These are phyloP conservation scores for Eucalyptus sp. DNA, from an alignment of 345 rosid species.

Conservation along the genomic window DNA sequence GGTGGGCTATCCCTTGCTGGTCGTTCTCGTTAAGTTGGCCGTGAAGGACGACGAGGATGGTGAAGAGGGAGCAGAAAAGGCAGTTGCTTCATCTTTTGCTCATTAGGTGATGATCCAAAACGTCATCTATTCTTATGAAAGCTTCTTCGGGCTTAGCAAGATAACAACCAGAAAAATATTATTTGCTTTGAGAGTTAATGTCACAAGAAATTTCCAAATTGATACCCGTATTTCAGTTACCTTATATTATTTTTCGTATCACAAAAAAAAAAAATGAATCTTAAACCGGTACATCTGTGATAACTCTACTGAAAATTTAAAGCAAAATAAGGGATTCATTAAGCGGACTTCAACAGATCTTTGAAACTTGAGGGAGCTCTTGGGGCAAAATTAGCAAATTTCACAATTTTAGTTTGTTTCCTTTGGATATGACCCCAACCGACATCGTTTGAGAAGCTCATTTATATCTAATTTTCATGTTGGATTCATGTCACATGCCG, in stretches of 20 bases:
- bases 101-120: neutral
- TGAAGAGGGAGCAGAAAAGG: neutral
- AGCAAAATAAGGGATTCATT: neutral
- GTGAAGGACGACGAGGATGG: constrained; percentile 38
- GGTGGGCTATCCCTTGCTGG: constrained; percentile 56
- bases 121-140: neutral
- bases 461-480: neutral
- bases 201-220: neutral
- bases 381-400: neutral
- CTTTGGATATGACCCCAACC: fast-evolving
- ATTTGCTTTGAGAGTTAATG: neutral
- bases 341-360: neutral
- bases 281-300: neutral
- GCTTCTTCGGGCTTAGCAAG: neutral
- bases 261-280: neutral
- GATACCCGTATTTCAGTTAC: fast-evolving
- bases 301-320: neutral
- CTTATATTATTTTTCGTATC: fast-evolving
- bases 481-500: fast-evolving
- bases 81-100: neutral
- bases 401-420: neutral
- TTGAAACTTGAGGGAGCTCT: neutral
- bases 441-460: fast-evolving
- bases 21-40: constrained; percentile 45
- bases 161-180: neutral